Evolutionary conservation across 1,139 yeast genomes (phyloP).

Genomic region (Taphrina sp.): DNA sequence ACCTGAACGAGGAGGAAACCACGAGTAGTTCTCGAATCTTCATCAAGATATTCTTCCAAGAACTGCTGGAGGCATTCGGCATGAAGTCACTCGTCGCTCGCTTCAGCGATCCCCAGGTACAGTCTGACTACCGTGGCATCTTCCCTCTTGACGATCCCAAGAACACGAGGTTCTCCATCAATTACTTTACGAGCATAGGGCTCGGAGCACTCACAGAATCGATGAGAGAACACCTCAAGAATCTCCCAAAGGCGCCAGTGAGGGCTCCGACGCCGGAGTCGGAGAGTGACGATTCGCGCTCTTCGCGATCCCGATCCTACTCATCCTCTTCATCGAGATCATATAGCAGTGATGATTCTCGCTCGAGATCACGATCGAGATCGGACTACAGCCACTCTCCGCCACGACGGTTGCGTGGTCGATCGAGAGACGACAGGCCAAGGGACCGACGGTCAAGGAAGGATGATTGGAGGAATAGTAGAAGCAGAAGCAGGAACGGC

Average conservation of each 20-base stretch:
- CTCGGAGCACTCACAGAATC: constrained; percentile 77
- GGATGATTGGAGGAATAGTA: too few relatives aligned
- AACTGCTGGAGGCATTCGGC: constrained; percentile 77
- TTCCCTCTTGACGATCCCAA: constrained; percentile 50
- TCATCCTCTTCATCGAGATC: constrained; percentile 4
- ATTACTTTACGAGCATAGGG: constrained; percentile 90
- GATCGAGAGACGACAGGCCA: too few relatives aligned
- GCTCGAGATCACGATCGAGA: constrained; percentile 24
- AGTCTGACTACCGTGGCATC: constrained; percentile 40
- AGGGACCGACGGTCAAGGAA: too few relatives aligned
- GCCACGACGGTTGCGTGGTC: too few relatives aligned
- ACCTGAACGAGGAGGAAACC: constrained; percentile 68
- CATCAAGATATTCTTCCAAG: constrained; percentile 75
- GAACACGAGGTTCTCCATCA: constrained; percentile 78
- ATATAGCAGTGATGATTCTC: background rate
- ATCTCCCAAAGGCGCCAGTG: constrained; percentile 22
- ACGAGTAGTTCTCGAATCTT: constrained; percentile 79
- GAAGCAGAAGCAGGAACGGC: too few relatives aligned
- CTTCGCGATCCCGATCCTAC: constrained; percentile 9
- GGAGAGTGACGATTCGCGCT: background rate
- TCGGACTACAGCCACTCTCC: too few relatives aligned
- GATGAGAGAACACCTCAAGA: constrained; percentile 62
- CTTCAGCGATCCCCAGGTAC: constrained; percentile 50
- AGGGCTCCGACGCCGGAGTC: constrained; percentile 15
- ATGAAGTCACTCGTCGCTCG: constrained; percentile 53